Conservation (phyloP, 768 basidiomycete genomes). For the Fibroporia radiculosa region DNA sequence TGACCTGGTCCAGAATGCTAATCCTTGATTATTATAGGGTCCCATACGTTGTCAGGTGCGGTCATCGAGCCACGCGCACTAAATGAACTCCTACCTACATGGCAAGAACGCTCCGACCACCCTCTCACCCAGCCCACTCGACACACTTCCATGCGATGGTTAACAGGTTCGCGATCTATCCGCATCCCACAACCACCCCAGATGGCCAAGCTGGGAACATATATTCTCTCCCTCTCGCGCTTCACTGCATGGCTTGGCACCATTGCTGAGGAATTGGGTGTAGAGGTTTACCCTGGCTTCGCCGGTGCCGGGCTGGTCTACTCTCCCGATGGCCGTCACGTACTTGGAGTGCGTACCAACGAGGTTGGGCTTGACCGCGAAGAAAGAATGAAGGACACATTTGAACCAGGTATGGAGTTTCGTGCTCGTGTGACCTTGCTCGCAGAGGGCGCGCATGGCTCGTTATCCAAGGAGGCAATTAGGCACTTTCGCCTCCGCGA, state of each 20-base stretch:
- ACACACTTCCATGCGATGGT: conserved; percentile 76
- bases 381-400: conserved; percentile 71
- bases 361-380: conserved; percentile 86
- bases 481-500: conserved; percentile 66
- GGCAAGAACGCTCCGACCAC: conserved; percentile 58
- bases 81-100: conserved; percentile 84
- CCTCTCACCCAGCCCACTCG: conserved; percentile 78
- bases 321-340: conserved; percentile 48
- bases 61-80: conserved; percentile 91
- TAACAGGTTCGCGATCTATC: conserved; percentile 60
- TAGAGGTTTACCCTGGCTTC: conserved; percentile 96
- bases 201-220: conserved; percentile 94
- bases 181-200: conserved; percentile 95
- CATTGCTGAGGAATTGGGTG: conserved; percentile 80
- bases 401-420: conserved; percentile 97
- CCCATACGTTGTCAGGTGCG: conserved; percentile 93
- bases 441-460: conserved; percentile 94
- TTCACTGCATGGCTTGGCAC: conserved; percentile 85
- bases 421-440: conserved; percentile 85
- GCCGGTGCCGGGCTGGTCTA: conserved; percentile 83
- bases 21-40: conserved; percentile 39
- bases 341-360: conserved; percentile 82
- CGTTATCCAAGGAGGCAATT: conserved; percentile 74
- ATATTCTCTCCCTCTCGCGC: conserved; percentile 81
- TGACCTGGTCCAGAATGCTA: too few species aligned